phyloP scores from a whole-genome alignment of 2,329 filamentous ascomycete species.

The Fusarium sp. region DNA sequence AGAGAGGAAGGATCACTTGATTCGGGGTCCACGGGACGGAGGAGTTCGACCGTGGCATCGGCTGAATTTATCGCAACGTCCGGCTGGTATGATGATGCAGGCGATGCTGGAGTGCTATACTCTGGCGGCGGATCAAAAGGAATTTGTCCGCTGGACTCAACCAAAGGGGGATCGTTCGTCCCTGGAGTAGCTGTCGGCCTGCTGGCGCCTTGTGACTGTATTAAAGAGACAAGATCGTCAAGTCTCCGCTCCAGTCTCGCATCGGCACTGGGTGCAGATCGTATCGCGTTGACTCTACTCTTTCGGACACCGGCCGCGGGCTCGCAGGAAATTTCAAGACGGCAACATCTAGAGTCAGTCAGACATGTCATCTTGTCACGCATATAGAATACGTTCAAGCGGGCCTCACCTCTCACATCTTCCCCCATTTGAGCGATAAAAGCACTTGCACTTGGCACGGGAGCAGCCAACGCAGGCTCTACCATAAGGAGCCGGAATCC shows the following conservation, averaged over 20 bases:
- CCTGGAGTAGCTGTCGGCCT: background rate
- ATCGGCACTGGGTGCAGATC: background rate
- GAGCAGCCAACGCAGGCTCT: constrained; percentile 56
- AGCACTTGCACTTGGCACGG: constrained; percentile 60
- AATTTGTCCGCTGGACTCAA: background rate
- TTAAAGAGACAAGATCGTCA: constrained; percentile 44
- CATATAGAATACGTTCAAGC: background rate
- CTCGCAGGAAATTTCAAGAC: constrained; percentile 55
- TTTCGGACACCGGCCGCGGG: constrained; percentile 51
- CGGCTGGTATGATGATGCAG: constrained; percentile 1
- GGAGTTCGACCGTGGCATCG: constrained; percentile 8
- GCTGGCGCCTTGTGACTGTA: constrained; percentile 30
- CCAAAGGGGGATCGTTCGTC: background rate
- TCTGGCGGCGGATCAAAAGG: background rate
- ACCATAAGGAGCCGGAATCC: constrained; percentile 52
- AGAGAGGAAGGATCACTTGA: background rate
- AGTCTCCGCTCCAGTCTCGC: constrained; percentile 38
- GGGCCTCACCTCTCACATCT: constrained; percentile 50
- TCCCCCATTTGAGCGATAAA: constrained; percentile 46
- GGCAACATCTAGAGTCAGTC: constrained; percentile 47
- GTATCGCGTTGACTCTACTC: constrained; percentile 21
- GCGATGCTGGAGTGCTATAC: background rate
- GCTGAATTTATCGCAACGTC: constrained; percentile 20
- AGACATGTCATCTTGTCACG: background rate
- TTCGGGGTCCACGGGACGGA: constrained; percentile 1